These are phyloP conservation scores for Umbilicaria muhlenbergii DNA, from an alignment of 495 filamentous ascomycete species.

Conservation along the genomic window DNA sequence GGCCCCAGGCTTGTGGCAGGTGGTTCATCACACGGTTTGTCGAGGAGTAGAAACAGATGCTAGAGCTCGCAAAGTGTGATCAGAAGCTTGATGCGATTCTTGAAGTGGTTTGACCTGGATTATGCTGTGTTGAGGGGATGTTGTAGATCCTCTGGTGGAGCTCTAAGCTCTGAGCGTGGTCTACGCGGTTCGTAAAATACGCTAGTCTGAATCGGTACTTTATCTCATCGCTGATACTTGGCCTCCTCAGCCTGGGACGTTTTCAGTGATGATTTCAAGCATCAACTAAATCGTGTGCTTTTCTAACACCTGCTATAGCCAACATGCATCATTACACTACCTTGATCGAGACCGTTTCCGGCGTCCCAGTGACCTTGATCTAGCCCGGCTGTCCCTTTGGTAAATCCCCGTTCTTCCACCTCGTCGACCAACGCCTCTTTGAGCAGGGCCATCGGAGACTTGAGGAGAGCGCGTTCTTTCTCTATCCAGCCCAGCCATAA, in stretches of 20 bases:
- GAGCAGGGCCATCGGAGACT: neutral
- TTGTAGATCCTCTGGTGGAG: no score
- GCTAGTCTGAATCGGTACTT: no score
- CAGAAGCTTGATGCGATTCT: no score
- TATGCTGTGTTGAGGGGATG: no score
- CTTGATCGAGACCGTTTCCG: constrained; percentile 12
- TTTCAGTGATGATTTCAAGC: no score
- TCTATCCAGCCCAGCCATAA: constrained; percentile 12
- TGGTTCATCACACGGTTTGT: constrained; percentile 56
- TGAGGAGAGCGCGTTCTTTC: constrained; percentile 5
- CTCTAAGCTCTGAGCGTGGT: no score
- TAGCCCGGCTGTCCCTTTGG: constrained; percentile 12
- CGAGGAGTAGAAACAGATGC: constrained; percentile 1
- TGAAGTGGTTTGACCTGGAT: no score
- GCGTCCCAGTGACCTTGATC: constrained; percentile 25
- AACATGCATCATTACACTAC: neutral
- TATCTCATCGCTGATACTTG: no score
- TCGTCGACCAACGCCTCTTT: neutral
- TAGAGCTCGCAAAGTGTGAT: neutral
- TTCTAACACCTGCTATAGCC: no score
- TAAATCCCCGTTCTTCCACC: neutral
- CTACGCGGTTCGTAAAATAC: no score
- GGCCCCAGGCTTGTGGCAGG: constrained; percentile 88
- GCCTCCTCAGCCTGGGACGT: no score
- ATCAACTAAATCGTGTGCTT: no score